A percentile compares a stretch with the other conserved stretches of the same genome.
Evolutionary conservation across 2,329 filamentous ascomycete genomes (phyloP).

Genomic region (Microsporum ferrugineum): DNA sequence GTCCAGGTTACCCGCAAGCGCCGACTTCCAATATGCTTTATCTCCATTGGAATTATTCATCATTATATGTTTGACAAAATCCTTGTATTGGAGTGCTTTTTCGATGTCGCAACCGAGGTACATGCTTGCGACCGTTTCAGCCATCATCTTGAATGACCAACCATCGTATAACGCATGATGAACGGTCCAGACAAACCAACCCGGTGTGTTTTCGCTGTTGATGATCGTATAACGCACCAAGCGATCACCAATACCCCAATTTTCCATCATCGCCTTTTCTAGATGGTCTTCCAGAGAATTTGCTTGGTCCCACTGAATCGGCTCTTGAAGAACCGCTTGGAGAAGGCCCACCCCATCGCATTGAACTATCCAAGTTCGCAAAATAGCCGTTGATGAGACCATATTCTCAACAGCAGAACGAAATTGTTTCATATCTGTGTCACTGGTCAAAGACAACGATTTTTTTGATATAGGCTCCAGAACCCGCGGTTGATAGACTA

Average conservation of each 20-base stretch:
- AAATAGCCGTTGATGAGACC: slow-evolving; percentile 24
- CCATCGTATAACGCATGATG: slow-evolving; percentile 1
- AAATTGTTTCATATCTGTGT: slow-evolving; percentile 24
- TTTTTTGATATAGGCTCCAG: slow-evolving; percentile 32
- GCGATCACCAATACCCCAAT: background rate
- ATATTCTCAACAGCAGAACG: slow-evolving; percentile 28
- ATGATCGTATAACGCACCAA: background rate
- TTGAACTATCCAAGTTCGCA: slow-evolving; percentile 26
- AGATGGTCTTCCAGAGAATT: slow-evolving; percentile 1
- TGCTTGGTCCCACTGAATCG: slow-evolving; percentile 10
- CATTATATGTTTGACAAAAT: slow-evolving; percentile 41
- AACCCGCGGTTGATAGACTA: slow-evolving; percentile 25
- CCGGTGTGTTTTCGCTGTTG: background rate
- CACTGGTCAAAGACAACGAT: slow-evolving; percentile 23
- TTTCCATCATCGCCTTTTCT: background rate
- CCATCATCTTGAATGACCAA: slow-evolving; percentile 20
- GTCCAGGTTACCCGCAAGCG: slow-evolving; percentile 32
- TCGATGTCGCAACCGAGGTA: slow-evolving; percentile 14
- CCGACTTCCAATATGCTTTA: slow-evolving; percentile 21
- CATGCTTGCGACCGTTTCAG: slow-evolving; percentile 20
- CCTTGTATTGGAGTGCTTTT: slow-evolving; percentile 28
- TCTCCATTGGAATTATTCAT: slow-evolving; percentile 37
- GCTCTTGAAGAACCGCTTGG: slow-evolving; percentile 18
- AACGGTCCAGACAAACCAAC: background rate
- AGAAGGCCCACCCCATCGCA: background rate